Base-by-base conservation (phyloP, 257 asterid genomes). In the Knoxia roxburghii region DNA sequence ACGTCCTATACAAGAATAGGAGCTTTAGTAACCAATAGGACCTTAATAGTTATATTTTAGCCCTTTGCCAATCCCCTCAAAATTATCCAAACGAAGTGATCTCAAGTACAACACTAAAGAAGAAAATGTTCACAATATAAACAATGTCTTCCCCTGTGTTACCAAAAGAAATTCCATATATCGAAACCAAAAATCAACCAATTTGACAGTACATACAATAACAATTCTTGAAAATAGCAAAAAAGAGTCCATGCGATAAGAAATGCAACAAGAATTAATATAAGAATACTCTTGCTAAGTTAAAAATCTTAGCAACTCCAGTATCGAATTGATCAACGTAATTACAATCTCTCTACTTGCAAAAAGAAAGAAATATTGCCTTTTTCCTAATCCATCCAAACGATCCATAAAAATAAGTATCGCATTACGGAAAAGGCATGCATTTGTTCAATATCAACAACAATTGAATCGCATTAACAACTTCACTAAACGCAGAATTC, bases 1-100 rank as follows among this genome's bases (percentile, higher is more conserved):
- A 76, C 64, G 53, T 60, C 67, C 84, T 79, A 73, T 41, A 69
- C 59, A 59, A 56, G 52, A 43, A 46, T 59, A 12, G 8, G 35
- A 69, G 30, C 69, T 9, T 64, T 30, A 45, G 51, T 5, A 30
- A 65, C 23, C 64, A 59, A 52, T 49, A 32, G 0, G 29, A 21
- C 14, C 15, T 50, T 23, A 46, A 35, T 18, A 65, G 15, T 11
- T 24, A 50, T 35, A 46, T 59, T 56, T 71, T 21, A 26, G 13
- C 21, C 58, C 67, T 15, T 18, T 17, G 61, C 43, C 27, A n/a
- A 30, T 30, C 10, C 10, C 2, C 18, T 45, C n/a, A 15, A 27
- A 1, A 23, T 14, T 7, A 3, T 29, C 2, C 23, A 64, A 17
- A 45, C 11, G 20, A 29, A 48, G 8, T 17, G n/a, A 17, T 33